Evolutionary conservation across 1,284 basidiomycete species (phyloP), one percentile per base, ranked within the genome.

Genomic region (Meira miltonrushii): DNA sequence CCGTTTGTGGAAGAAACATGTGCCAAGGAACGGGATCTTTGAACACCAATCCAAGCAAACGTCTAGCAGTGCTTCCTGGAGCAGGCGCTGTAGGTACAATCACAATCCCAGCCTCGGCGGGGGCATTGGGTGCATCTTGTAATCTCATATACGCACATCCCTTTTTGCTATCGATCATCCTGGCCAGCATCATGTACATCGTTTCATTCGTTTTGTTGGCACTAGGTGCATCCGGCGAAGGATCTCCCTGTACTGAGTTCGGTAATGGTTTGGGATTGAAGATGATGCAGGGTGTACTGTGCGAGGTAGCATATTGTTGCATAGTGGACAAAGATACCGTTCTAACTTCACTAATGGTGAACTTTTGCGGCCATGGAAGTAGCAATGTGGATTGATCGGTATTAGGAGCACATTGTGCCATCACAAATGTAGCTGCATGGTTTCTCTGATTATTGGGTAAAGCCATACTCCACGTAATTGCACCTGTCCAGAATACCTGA

Each of bases 401-500:
- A 2, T 60, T 41, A 6, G 59, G 53, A 55, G 65, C 65, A 33
- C 61, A 64, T 25, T 66, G 65, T 19, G 69, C 64, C 10, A 66
- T 64, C 25, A 71, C 65, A n/a, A 70, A 61, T 1, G 70, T 65
- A 10, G 69, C 68, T 13, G 68, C 64, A 33, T 67, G 61, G 8
- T 64, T 51, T 15, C 67, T 65, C 15, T 60, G 48, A 28, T 63
- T 65, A 21, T 65, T 65, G 9, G 47, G 44, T 12, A 63, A 61
- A 55, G 65, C 61, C 37, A 69, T 52, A n/a, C 56, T 61, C 69
- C 71, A 73, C 17, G 62, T 66, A 39, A 73, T 57, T 10, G 68
- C 59, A 39, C 71, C 71, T 21, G 64, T 54, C 71, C 71, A 73
- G 51, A 71, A 71, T 12, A 64, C 59, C 46, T 60, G 51, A 21